These are phyloP conservation scores for Neurospora terricola DNA, from an alignment of 495 filamentous ascomycete genomes.

Conservation along the genomic window DNA sequence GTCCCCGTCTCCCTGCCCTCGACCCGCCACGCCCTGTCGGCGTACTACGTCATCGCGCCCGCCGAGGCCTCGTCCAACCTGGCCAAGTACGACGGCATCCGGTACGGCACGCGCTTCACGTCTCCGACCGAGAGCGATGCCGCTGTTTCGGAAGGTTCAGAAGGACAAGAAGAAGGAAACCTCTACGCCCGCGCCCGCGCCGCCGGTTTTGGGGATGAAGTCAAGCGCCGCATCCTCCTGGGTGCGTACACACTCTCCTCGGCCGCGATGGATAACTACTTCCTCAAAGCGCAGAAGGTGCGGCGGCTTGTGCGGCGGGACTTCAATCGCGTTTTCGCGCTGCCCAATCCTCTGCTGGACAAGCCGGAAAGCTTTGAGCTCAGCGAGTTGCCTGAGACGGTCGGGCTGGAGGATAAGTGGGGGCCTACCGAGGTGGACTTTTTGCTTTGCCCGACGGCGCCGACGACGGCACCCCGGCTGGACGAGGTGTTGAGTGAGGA, in stretches of 20 bases:
- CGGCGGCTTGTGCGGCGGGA: conserved; percentile 75
- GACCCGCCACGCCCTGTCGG: conserved; percentile 74
- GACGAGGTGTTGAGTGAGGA: conserved; percentile 32
- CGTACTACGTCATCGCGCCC: conserved; percentile 92
- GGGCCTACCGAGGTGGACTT: conserved; percentile 61
- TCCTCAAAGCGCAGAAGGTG: conserved; percentile 83
- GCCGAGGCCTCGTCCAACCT: conserved; percentile 95
- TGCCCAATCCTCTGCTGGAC: conserved; percentile 51
- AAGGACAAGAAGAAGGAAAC: conserved; percentile 30
- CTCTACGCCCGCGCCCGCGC: conserved; percentile 70
- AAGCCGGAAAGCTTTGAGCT: conserved; percentile 32
- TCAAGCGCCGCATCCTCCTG: conserved; percentile 74
- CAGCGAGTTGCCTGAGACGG: conserved; percentile 31
- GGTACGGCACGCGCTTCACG: conserved; percentile 57
- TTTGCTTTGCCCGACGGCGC: conserved; percentile 78
- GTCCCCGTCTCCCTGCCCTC: conserved; percentile 72
- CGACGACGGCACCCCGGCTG: conserved; percentile 61
- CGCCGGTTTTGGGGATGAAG: conserved; percentile 70
- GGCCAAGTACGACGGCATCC: conserved; percentile 92
- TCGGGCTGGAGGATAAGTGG: conserved; percentile 32
- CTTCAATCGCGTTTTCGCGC: conserved; percentile 67
- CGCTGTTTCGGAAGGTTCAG: conserved; percentile 14
- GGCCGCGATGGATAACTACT: conserved; percentile 90
- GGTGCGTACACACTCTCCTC: conserved; percentile 88
- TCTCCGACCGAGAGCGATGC: background rate